Evolutionary conservation across 768 basidiomycete species (phyloP).

Genomic region (Leccinum arenicola): DNA sequence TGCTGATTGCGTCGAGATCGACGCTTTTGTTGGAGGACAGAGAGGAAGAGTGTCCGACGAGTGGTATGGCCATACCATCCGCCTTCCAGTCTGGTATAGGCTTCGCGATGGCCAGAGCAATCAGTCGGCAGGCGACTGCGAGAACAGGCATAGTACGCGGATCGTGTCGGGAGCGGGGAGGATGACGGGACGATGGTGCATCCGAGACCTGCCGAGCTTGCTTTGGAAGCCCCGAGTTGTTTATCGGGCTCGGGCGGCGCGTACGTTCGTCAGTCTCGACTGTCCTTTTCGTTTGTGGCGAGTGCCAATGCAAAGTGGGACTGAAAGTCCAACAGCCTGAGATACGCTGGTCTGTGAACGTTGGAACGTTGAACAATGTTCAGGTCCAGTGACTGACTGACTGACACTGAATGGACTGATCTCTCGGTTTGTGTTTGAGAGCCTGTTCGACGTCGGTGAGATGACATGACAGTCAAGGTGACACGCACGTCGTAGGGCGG

Average conservation of each 20-base stretch:
- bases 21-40: too few species aligned
- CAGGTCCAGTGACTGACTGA: neutral
- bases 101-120: too few species aligned
- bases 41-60: too few species aligned
- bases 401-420: constrained; percentile 24
- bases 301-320: constrained; percentile 18
- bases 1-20: too few species aligned
- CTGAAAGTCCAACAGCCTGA: constrained; percentile 21
- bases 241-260: constrained; percentile 27
- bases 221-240: constrained; percentile 20
- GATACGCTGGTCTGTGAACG: constrained; percentile 14
- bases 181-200: constrained; percentile 15
- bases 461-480: too few species aligned
- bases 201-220: constrained; percentile 15
- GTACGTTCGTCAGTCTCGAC: constrained; percentile 23
- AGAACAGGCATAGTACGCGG: constrained; percentile 18
- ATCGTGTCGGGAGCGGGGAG: constrained; percentile 13
- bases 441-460: constrained; percentile 8
- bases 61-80: too few species aligned
- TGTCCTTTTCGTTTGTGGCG: neutral
- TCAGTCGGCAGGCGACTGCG: too few species aligned
- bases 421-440: constrained; percentile 27
- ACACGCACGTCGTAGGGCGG: too few species aligned
- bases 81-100: too few species aligned
- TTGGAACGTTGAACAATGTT: neutral